Percentiles rank a stretch among this genome's conserved stretches.
These are phyloP conservation scores for Trematosphaeria pertusa DNA, from an alignment of 2,329 filamentous ascomycete species.

Conservation along the genomic window DNA sequence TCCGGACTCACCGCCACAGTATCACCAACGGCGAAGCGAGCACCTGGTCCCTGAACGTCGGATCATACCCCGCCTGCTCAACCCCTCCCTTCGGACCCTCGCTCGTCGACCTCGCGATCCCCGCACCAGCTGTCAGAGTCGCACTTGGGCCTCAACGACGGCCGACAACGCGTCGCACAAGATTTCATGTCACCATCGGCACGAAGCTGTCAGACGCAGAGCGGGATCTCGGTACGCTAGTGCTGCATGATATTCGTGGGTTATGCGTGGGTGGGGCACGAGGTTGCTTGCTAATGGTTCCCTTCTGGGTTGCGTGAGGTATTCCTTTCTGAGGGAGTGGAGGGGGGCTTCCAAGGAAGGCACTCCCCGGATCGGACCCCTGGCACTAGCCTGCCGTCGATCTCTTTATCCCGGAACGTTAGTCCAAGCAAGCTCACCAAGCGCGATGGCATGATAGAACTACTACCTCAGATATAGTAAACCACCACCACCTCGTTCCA, in stretches of 20 bases:
- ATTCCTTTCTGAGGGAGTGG: too few relatives aligned
- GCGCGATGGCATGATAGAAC: too few relatives aligned
- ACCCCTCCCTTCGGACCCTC: not conserved
- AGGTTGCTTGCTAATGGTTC: not conserved
- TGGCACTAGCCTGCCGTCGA: too few relatives aligned
- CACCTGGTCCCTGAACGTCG: not conserved
- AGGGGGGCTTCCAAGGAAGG: too few relatives aligned
- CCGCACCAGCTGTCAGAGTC: constrained; percentile 11
- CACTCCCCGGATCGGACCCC: too few relatives aligned
- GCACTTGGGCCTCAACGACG: constrained; percentile 21
- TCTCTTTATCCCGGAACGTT: too few relatives aligned
- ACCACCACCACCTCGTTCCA: too few relatives aligned
- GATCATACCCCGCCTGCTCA: not conserved
- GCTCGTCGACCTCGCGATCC: constrained; percentile 11
- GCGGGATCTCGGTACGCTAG: not conserved
- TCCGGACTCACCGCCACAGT: constrained; percentile 9
- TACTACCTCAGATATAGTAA: too few relatives aligned
- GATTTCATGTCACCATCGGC: constrained; percentile 2
- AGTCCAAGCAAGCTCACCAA: too few relatives aligned
- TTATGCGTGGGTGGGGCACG: not conserved
- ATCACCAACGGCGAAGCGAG: constrained; percentile 6
- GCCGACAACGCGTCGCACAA: constrained; percentile 2
- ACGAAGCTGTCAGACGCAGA: not conserved
- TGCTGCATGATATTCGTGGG: too few relatives aligned
- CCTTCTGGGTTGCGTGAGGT: too few relatives aligned